Evolutionary conservation across 2,329 filamentous ascomycete genomes (phyloP), one percentile per base, ranked within the genome.

Genomic region (Diaporthe destruens): DNA sequence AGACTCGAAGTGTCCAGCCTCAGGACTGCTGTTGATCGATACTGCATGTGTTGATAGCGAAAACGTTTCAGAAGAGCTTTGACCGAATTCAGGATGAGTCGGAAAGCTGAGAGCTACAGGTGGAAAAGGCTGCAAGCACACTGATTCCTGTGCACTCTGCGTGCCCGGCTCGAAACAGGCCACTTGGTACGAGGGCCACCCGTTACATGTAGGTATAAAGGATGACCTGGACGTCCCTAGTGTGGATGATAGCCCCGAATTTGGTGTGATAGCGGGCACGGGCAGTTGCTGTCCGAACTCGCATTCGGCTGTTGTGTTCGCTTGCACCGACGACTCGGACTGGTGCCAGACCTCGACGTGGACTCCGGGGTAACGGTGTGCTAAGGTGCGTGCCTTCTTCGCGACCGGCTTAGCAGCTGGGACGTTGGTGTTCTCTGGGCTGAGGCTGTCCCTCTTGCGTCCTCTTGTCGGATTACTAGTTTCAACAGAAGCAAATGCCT

Each of bases 331-430:
- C 20, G 25, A 34, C 42, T 63, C 7, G 16, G 39, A 34, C 42
- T 63, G 12, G 16, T 63, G 39, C 39, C 39, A 63, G 23, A 49
- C 25, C 20, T 47, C 57, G 25, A 63, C 47, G 25, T 63, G 42
- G 6, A 25, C 39, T 8, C 57, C 57, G 25, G 57, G 57, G 9
- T 32, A 63, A 6, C 55, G 34, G 20, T 61, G 56, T 6, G 16
- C 39, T n/a, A 47, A 18, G 6, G 18, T 3, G 6, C 57, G 39
- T 63, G 11, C 12, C 14, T 34, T 49, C 39, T 63, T 63, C 42
- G 12, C 18, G 20, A 11, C 18, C 16, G 57, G 57, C 57, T 32
- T 20, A 9, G 32, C 18, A 32, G 42, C 25, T 23, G 57, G 25
- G 57, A 18, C 32, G n/a, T 6, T 49, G 57, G 20, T 11, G n/a